Base-by-base conservation (phyloP, 495 filamentous ascomycete genomes). In the Aspergillus homomorphus region DNA sequence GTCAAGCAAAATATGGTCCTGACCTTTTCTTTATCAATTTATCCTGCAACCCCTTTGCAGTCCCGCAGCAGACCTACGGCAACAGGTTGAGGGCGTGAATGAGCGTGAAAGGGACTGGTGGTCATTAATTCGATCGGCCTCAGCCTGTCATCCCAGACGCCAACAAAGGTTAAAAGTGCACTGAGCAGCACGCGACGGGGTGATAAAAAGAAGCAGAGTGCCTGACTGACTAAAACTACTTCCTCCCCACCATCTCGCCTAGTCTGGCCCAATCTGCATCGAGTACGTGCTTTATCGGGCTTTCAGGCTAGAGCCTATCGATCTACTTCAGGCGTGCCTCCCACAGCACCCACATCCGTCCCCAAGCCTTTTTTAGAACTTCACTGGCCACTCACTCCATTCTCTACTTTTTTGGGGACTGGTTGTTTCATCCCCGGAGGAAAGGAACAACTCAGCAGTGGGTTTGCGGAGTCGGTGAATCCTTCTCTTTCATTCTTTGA, bases 1-100 rank as follows among this genome's bases (percentile, higher is more conserved):
- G 45, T 23, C 53, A 15, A 18, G 38, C 28, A 38, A 53, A 53
- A 14, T 26, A 59, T 53, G 43, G 38, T 46, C 18, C 23, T 21
- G 49, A 41, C 41, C 38, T 18, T 14, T 58, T 28, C 26, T 58
- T 51, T 51, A 51, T 51, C 41, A 38, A 18, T 15, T n/a, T n/a
- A n/a, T n/a, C n/a, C 21, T 20, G 55, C 26, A 16, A 43, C 30
- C 26, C 43, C 33, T 60, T 30, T 60, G 52, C 52, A 55, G 45
- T 26, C 52, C 52, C 45, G 58, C 45, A 54, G 54, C 50, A 60
- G 51, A 53, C 45, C 58, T 38, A 45, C 24, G 33, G 58, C 58
- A 20, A 59, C 57, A 52, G 44, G 54, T 45, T 50, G 54, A 56
- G 15, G 5, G 33, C 10, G 26, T 10, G 10, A 30, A 10, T 30